Percentiles rank a stretch among this genome's conserved stretches.
Conservation (phyloP, 2,329 filamentous ascomycete species). For the Mariannaea elegans region DNA sequence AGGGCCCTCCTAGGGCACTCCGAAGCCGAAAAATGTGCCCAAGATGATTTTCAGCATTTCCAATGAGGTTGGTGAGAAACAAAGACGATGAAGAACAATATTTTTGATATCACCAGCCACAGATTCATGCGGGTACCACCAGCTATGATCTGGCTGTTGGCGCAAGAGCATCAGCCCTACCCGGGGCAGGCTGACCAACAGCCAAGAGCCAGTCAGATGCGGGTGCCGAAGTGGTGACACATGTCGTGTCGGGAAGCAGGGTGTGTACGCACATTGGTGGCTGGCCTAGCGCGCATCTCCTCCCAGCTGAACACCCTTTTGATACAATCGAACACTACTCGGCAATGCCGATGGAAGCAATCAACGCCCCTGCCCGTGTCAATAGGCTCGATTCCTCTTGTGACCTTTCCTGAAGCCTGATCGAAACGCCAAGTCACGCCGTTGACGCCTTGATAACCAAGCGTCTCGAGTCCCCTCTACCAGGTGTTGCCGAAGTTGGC, state of each 20-base stretch:
- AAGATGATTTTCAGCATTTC: background rate
- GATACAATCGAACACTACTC: background rate
- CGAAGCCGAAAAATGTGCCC: background rate
- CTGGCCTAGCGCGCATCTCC: conserved; percentile 5
- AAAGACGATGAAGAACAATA: background rate
- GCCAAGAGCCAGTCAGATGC: conserved; percentile 3
- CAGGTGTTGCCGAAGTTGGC: background rate
- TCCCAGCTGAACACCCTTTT: background rate
- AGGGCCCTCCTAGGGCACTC: background rate
- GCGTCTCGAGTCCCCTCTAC: background rate
- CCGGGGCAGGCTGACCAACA: conserved; percentile 11
- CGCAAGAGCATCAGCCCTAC: conserved; percentile 19
- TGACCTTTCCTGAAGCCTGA: background rate
- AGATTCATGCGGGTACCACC: conserved; percentile 3
- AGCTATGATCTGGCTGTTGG: conserved; percentile 5
- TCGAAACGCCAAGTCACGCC: conserved; percentile 1
- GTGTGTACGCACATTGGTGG: conserved; percentile 2
- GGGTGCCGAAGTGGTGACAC: conserved; percentile 17
- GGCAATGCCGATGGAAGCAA: conserved; percentile 15
- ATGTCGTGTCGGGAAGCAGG: conserved; percentile 8
- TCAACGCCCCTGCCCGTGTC: background rate
- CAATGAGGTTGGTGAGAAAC: background rate
- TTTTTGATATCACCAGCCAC: background rate
- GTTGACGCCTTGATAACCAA: background rate
- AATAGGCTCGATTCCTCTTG: background rate